These are phyloP conservation scores for Tulasnella sp. DNA, from an alignment of 768 basidiomycete genomes.

Conservation along the genomic window DNA sequence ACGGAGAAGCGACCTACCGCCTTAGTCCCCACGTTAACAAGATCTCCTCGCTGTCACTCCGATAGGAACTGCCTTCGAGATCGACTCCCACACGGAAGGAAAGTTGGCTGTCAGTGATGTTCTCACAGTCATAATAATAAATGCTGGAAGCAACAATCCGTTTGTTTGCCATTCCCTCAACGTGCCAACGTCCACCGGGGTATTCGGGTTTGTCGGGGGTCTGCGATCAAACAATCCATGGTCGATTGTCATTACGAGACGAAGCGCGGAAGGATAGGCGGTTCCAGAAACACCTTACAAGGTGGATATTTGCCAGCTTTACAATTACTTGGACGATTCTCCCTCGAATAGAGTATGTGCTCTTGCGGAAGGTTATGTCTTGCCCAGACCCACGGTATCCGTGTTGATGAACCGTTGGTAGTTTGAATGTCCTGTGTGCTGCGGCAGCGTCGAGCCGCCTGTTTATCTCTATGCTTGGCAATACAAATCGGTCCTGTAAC, in stretches of 20 bases:
- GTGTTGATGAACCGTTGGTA: background rate
- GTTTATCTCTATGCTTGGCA: no score
- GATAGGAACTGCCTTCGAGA: conserved; percentile 31
- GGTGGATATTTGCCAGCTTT: conserved; percentile 41
- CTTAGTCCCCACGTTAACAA: conserved; percentile 46
- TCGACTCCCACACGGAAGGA: conserved; percentile 34
- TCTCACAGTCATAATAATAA: conserved; percentile 32
- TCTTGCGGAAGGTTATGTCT: background rate
- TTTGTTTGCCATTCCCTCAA: conserved; percentile 40
- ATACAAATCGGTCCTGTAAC: background rate
- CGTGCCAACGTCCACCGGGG: conserved; percentile 44
- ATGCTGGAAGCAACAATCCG: conserved; percentile 32
- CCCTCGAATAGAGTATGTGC: conserved; percentile 35
- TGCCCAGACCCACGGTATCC: background rate
- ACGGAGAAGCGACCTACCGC: background rate
- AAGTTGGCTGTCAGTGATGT: conserved; percentile 37
- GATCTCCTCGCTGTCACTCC: conserved; percentile 34
- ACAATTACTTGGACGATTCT: conserved; percentile 41
- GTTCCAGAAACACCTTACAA: conserved; percentile 41
- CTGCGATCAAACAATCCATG: background rate
- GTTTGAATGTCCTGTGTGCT: background rate
- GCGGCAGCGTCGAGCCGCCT: background rate
- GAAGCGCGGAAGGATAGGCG: background rate
- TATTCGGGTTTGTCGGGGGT: conserved; percentile 46
- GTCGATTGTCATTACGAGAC: background rate